These are phyloP conservation scores for Penicillium paneum DNA, from an alignment of 2,329 filamentous ascomycete species.

Conservation along the genomic window DNA sequence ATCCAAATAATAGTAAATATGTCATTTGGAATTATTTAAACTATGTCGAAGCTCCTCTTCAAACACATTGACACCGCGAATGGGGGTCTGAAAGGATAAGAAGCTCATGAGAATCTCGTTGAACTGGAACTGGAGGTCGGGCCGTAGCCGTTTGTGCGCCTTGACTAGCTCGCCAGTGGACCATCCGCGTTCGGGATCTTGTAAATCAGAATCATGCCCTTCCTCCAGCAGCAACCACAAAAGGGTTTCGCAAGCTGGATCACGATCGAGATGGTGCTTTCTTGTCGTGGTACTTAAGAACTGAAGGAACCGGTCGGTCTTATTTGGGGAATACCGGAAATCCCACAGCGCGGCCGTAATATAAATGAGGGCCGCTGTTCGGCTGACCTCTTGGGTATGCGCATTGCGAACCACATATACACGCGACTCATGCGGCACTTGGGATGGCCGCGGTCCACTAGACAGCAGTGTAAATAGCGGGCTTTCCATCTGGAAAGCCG, in stretches of 20 bases:
- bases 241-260: constrained; percentile 40
- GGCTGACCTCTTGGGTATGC: constrained; percentile 36
- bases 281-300: constrained; percentile 25
- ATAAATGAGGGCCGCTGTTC: constrained; percentile 39
- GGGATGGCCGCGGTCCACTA: constrained; percentile 40
- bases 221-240: constrained; percentile 42
- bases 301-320: constrained; percentile 34
- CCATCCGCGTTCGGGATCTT: constrained; percentile 37
- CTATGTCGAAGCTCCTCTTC: constrained; percentile 30
- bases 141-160: constrained; percentile 35
- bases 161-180: constrained; percentile 36
- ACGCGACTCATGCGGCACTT: constrained; percentile 35
- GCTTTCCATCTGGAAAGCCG: constrained; percentile 37
- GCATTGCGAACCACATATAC: constrained; percentile 36
- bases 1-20: not conserved
- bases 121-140: constrained; percentile 40
- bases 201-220: constrained; percentile 34
- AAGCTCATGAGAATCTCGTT: constrained; percentile 40
- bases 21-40: not conserved
- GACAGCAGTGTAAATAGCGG: constrained; percentile 41
- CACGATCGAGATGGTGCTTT: constrained; percentile 33
- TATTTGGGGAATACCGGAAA: constrained; percentile 29
- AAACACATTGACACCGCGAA: constrained; percentile 34
- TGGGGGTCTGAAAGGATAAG: constrained; percentile 32
- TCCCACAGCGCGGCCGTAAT: constrained; percentile 40